Evolutionary conservation across 805 yeast species (phyloP).

Genomic region (Pichia kluyveri): DNA sequence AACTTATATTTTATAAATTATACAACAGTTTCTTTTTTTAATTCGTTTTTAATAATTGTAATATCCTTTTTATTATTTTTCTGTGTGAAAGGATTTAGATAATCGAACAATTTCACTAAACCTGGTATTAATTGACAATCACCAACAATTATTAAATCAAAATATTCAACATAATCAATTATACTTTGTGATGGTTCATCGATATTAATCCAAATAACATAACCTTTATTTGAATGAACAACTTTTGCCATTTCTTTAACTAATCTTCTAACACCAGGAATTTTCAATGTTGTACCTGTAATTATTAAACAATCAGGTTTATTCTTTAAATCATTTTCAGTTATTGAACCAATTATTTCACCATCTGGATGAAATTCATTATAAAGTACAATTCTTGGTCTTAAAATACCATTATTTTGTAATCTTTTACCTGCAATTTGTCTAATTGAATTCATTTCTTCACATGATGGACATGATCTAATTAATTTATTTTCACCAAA

Average conservation of each 20-base stretch:
- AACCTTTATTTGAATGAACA: constrained; percentile 48
- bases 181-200: constrained; percentile 46
- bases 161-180: constrained; percentile 38
- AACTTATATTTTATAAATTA: no score
- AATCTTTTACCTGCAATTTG: constrained; percentile 53
- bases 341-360: constrained; percentile 71
- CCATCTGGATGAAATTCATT: constrained; percentile 82
- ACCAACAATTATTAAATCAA: constrained; percentile 54
- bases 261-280: constrained; percentile 60
- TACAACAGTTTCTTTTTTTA: no score
- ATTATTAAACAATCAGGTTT: constrained; percentile 73
- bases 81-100: constrained; percentile 5
- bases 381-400: constrained; percentile 64
- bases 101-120: constrained; percentile 18
- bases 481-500: constrained; percentile 17
- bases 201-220: constrained; percentile 52
- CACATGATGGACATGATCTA: constrained; percentile 61
- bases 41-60: not conserved
- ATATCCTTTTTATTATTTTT: constrained; percentile 12
- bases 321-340: constrained; percentile 53
- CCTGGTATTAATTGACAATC: constrained; percentile 53
- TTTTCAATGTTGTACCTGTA: constrained; percentile 79
- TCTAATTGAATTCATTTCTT: constrained; percentile 48
- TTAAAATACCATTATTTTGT: constrained; percentile 51
- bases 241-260: constrained; percentile 52